These are phyloP conservation scores for Heliosperma pusillum DNA, from an alignment of 148 eudicot genomes.

Conservation along the genomic window DNA sequence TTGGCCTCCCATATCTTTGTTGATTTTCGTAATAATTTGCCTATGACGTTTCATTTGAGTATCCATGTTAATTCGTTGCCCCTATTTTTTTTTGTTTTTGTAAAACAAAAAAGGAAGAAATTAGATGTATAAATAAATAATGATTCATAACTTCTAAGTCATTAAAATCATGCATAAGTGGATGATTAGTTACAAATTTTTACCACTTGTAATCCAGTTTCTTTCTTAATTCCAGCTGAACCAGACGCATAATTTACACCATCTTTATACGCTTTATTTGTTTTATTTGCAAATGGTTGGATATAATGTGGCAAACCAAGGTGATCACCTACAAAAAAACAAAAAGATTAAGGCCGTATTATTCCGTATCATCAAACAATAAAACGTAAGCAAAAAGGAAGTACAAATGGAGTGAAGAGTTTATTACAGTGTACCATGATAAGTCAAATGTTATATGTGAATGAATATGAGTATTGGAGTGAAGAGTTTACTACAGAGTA, in stretches of 20 bases:
- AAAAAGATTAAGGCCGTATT: not conserved
- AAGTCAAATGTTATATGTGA: too few species aligned
- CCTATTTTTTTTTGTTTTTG: constrained; percentile 15
- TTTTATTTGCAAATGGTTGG: constrained; percentile 20
- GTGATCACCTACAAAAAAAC: constrained; percentile 24
- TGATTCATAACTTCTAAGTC: not conserved
- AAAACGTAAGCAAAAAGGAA: too few species aligned
- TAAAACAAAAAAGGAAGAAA: not conserved
- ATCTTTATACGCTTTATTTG: constrained; percentile 6
- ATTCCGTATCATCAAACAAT: too few species aligned
- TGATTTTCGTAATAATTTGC: constrained; percentile 22
- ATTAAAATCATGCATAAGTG: not conserved
- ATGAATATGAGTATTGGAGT: too few species aligned
- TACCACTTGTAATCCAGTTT: constrained; percentile 35
- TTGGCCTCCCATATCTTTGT: constrained; percentile 17
- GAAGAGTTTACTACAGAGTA: too few species aligned
- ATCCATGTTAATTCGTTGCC: constrained; percentile 28
- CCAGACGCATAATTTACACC: constrained; percentile 42
- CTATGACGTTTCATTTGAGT: constrained; percentile 20
- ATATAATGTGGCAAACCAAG: constrained; percentile 32
- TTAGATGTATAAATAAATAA: not conserved
- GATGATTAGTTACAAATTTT: not conserved
- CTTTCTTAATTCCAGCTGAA: constrained; percentile 31
- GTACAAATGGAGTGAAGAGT: too few species aligned
- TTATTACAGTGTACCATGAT: too few species aligned